Conservation (phyloP, 768 basidiomycete genomes). For the Chlorophyllum brunneum region DNA sequence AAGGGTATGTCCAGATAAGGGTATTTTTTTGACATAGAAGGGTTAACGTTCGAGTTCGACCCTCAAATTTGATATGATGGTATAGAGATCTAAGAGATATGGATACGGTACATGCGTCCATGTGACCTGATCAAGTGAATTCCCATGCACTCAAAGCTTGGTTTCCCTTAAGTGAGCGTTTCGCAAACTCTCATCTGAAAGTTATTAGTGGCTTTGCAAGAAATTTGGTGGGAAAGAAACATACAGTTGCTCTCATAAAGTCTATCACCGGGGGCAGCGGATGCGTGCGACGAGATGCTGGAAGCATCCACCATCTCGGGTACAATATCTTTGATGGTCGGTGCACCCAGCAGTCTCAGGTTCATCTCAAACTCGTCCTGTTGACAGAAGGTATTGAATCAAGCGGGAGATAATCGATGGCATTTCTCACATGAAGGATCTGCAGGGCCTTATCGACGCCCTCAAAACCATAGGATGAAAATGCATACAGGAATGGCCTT, state of each 20-base stretch:
- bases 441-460: constrained; percentile 83
- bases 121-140: neutral
- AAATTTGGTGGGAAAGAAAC: constrained; percentile 50
- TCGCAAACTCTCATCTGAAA: constrained; percentile 33
- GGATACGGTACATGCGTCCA: neutral
- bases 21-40: too few species aligned
- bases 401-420: neutral
- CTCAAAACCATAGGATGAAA: constrained; percentile 83
- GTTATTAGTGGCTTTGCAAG: neutral
- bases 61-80: too few species aligned
- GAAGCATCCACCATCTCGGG: constrained; percentile 89
- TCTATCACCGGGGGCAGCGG: constrained; percentile 65
- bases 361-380: constrained; percentile 99
- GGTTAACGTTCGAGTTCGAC: too few species aligned
- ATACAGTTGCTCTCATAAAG: constrained; percentile 81
- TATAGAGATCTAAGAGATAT: neutral
- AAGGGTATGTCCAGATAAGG: too few species aligned
- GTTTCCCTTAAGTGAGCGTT: constrained; percentile 26
- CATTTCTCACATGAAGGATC: constrained; percentile 58
- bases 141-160: constrained; percentile 20
- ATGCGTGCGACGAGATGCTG: constrained; percentile 62
- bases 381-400: neutral
- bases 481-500: constrained; percentile 85
- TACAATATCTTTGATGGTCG: constrained; percentile 70
- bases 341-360: constrained; percentile 87